phyloP scores from a whole-genome alignment of 1,139 yeast genomes.

The Scheffersomyces titani region DNA sequence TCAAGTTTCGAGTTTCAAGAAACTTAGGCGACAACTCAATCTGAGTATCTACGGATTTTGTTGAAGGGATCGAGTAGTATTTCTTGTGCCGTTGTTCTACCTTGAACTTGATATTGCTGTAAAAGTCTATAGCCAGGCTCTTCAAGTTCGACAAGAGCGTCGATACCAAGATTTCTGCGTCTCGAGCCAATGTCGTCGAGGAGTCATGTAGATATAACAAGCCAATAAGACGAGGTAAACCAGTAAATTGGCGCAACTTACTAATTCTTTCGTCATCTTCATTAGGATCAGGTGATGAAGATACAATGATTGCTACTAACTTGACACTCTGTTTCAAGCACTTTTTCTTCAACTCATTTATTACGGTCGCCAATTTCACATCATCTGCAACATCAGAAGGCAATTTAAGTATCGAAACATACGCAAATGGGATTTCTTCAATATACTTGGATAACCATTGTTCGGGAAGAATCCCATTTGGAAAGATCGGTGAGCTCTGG shows the following conservation, averaged over 20 bases:
- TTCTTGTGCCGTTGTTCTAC: slow-evolving; percentile 39
- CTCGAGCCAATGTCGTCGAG: slow-evolving; percentile 19
- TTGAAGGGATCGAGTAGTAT: slow-evolving; percentile 38
- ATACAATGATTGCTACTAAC: slow-evolving; percentile 31
- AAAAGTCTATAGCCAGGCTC: slow-evolving; percentile 34
- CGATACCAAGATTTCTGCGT: slow-evolving; percentile 29
- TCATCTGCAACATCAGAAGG: slow-evolving; percentile 16
- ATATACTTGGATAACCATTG: slow-evolving; percentile 42
- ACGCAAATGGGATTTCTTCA: slow-evolving; percentile 35
- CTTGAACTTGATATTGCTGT: slow-evolving; percentile 30
- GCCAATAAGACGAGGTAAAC: slow-evolving; percentile 33
- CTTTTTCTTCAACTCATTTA: slow-evolving; percentile 18
- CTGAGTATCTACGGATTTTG: slow-evolving; percentile 25
- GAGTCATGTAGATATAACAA: slow-evolving; percentile 24
- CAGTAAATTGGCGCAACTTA: slow-evolving; percentile 28
- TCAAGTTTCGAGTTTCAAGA: slow-evolving; percentile 40
- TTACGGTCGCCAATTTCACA: slow-evolving; percentile 17
- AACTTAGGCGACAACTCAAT: slow-evolving; percentile 39
- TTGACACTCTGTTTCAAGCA: slow-evolving; percentile 22
- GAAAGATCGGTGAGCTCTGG: slow-evolving; percentile 36
- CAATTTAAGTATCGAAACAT: slow-evolving; percentile 23
- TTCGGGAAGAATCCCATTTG: slow-evolving; percentile 41
- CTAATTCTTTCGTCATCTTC: slow-evolving; percentile 23
- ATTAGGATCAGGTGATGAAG: slow-evolving; percentile 11
- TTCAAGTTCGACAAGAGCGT: slow-evolving; percentile 34